Percentiles rank a stretch among this genome's conserved stretches.
Evolutionary conservation across 306 rosid species (phyloP).

Genomic region (Calophaca sinica): DNA sequence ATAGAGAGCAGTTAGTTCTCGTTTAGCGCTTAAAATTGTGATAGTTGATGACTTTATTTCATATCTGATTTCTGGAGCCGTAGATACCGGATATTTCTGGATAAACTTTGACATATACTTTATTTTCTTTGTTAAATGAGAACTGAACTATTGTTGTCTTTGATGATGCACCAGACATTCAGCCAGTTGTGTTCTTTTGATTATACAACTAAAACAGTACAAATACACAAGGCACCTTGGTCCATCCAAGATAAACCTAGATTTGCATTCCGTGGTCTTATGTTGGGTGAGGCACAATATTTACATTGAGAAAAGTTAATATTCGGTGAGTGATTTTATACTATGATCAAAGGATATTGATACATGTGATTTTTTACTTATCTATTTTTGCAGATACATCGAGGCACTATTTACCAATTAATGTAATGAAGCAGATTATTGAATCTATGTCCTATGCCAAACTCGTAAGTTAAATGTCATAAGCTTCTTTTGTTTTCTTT

Average conservation of each 20-base stretch:
- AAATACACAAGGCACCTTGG: slow-evolving; percentile 87
- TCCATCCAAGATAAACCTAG: slow-evolving; percentile 84
- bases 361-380: slow-evolving; percentile 27
- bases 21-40: too few species aligned
- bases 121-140: slow-evolving; percentile 10
- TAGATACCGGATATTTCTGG: slow-evolving; percentile 23
- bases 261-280: slow-evolving; percentile 89
- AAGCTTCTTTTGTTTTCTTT: slow-evolving; percentile 30
- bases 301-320: slow-evolving; percentile 9
- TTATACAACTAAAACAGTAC: slow-evolving; percentile 75
- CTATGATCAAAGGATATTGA: slow-evolving; percentile 43
- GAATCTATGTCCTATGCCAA: slow-evolving; percentile 96
- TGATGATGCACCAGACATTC: slow-evolving; percentile 78
- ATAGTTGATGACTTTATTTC: slow-evolving; percentile 14
- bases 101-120: slow-evolving; percentile 4
- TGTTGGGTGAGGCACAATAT: slow-evolving; percentile 69
- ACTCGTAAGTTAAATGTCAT: slow-evolving; percentile 66
- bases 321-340: slow-evolving; percentile 31
- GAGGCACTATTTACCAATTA: slow-evolving; percentile 86
- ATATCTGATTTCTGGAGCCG: slow-evolving; percentile 21
- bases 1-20: too few species aligned
- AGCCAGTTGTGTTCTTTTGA: slow-evolving; percentile 89
- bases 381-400: slow-evolving; percentile 83
- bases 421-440: slow-evolving; percentile 81
- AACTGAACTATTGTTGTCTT: slow-evolving; percentile 39